These are phyloP conservation scores for Inonotus obliquus DNA, from an alignment of 1,284 basidiomycete genomes.

Conservation along the genomic window DNA sequence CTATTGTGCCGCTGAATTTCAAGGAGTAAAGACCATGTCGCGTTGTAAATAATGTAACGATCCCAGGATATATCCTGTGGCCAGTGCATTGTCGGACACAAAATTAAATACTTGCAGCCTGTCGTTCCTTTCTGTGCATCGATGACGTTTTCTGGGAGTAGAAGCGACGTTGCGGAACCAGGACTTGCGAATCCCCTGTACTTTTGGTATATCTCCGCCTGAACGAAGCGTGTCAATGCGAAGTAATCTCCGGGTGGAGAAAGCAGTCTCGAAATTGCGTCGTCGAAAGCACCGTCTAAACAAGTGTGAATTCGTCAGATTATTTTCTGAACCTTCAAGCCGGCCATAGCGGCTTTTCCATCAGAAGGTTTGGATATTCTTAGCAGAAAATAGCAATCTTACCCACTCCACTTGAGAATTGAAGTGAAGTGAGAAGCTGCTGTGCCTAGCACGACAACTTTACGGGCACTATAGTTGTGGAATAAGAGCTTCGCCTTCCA, in stretches of 20 bases:
- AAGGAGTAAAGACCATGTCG: constrained; percentile 23
- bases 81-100: constrained; percentile 23
- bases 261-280: constrained; percentile 23
- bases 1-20: constrained; percentile 22
- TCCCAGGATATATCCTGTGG: constrained; percentile 24
- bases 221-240: constrained; percentile 24
- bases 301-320: neutral
- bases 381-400: neutral
- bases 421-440: neutral
- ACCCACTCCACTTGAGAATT: constrained; percentile 3
- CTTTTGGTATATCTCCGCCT: constrained; percentile 21
- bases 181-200: constrained; percentile 25
- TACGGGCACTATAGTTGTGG: neutral
- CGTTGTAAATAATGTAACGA: constrained; percentile 24
- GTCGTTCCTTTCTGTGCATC: constrained; percentile 13
- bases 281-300: constrained; percentile 19
- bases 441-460: neutral
- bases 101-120: constrained; percentile 2
- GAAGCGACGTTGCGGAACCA: constrained; percentile 21
- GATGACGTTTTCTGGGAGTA: constrained; percentile 19
- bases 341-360: neutral
- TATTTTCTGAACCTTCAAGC: neutral
- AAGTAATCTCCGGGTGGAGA: constrained; percentile 20
- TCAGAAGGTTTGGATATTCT: neutral
- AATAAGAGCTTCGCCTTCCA: constrained; percentile 2